phyloP scores from a whole-genome alignment of 2,329 filamentous ascomycete genomes.

The Diaporthe velutina region DNA sequence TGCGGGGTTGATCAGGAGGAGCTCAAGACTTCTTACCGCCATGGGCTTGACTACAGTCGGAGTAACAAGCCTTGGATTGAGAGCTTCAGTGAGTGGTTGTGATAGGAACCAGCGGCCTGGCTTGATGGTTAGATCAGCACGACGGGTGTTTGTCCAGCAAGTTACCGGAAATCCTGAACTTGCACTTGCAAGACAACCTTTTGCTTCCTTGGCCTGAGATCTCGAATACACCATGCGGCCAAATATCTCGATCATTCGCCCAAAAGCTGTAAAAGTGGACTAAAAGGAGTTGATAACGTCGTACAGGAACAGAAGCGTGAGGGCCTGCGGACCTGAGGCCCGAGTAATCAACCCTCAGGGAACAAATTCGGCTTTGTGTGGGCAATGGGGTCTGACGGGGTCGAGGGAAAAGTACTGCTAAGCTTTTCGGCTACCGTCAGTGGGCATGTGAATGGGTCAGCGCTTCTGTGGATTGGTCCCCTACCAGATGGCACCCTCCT shows the following conservation, averaged over 20 bases:
- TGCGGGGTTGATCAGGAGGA: slow-evolving; percentile 85
- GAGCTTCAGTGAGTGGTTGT: slow-evolving; percentile 53
- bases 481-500: too few relatives aligned
- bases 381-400: neutral
- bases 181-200: neutral
- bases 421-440: neutral
- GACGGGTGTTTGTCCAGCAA: neutral
- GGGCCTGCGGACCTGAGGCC: neutral
- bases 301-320: neutral
- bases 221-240: neutral
- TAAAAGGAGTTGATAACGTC: neutral
- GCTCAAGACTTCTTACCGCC: slow-evolving; percentile 73
- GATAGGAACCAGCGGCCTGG: neutral
- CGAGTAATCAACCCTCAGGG: neutral
- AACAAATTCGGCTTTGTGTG: neutral
- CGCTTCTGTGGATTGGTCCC: neutral
- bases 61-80: slow-evolving; percentile 66
- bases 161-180: too few relatives aligned
- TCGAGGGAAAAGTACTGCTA: neutral
- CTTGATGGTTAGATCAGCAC: too few relatives aligned
- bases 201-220: neutral
- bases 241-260: too few relatives aligned
- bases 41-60: slow-evolving; percentile 66
- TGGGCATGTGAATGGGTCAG: neutral
- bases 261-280: neutral